Base-by-base conservation (phyloP, 192 early-diverging fungal species). In the Rhizophagus clarus region DNA sequence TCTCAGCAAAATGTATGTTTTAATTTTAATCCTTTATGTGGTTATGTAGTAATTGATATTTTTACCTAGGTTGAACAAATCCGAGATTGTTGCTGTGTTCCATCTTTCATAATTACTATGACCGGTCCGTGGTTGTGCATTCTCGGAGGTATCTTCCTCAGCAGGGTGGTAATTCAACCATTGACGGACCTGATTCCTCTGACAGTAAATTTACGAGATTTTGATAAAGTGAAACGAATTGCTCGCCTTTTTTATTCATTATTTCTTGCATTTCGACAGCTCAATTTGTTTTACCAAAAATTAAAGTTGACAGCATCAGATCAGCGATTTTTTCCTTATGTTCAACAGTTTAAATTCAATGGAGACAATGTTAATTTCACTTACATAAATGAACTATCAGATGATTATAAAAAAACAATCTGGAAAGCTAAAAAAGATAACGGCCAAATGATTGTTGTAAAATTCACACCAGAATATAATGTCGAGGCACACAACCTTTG, bases 1-100 rank as follows among this genome's bases (percentile, higher is more conserved):
- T 74, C 72, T 56, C 47, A 74, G 42, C 9, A 5, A 24, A 3
- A 47, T 47, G 72, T 74, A 56, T 56, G 72, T n/a, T 74, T 26
- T 26, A 28, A 49, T 56, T 74, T 74, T 56, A 15, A 70, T 17
- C 12, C 34, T 37, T 70, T 70, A 26, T 4, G 0, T 74, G 12
- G 47, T 28, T 12, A 56, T 74, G 5, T 34, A 34, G 34, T 34
- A 34, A 34, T 34, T 34, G 5, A 34, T 34, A 34, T 0, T 34
- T 34, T 34, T 34, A 34, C 34, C 5, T 34, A 34, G 34, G 34
- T 34, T 5, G 34, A 34, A 34, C 34, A 34, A 34, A 34, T 34
- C 26, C 73, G 51, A 74, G 24, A 51, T 15, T 32, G 45, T 17
- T 74, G 49, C 17, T 74, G 51, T 17, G 22, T 11, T 61, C 56